Conservation (phyloP, 164 flowering plant genomes). For the Kalanchoe fedtschenkoi region DNA sequence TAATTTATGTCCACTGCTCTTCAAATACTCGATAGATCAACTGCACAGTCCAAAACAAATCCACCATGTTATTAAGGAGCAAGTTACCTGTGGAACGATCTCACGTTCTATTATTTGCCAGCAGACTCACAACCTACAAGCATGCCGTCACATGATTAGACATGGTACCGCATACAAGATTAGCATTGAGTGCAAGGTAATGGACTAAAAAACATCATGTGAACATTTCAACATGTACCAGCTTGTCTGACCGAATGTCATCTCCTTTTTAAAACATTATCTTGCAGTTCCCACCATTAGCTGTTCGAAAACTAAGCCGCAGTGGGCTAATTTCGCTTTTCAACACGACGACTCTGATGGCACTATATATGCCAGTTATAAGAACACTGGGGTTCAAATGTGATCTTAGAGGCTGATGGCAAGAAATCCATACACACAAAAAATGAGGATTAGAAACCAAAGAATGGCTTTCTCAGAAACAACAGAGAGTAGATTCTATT, state of each 20-base stretch:
- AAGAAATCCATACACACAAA: constrained; percentile 1
- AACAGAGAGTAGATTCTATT: not conserved
- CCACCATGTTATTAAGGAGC: no score
- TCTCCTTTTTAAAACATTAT: constrained; percentile 97
- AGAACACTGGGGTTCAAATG: constrained; percentile 74
- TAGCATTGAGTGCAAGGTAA: not conserved
- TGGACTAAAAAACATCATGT: no score
- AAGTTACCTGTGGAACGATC: no score
- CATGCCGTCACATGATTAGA: not conserved
- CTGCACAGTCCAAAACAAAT: no score
- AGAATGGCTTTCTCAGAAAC: not conserved
- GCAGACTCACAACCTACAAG: constrained; percentile 71
- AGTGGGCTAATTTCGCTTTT: constrained; percentile 94
- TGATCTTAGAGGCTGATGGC: constrained; percentile 78
- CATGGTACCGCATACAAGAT: not conserved
- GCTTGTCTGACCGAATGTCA: constrained; percentile 93
- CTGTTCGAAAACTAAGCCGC: constrained; percentile 78
- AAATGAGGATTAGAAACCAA: not conserved
- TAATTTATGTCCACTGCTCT: not conserved
- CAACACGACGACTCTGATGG: constrained; percentile 89
- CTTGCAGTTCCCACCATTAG: constrained; percentile 71
- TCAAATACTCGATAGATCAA: not conserved
- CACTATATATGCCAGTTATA: constrained; percentile 83
- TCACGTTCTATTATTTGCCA: no score
- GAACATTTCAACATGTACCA: no score